Base-by-base conservation (phyloP, 2,329 filamentous ascomycete species). In the Phaeosphaeria sp. region DNA sequence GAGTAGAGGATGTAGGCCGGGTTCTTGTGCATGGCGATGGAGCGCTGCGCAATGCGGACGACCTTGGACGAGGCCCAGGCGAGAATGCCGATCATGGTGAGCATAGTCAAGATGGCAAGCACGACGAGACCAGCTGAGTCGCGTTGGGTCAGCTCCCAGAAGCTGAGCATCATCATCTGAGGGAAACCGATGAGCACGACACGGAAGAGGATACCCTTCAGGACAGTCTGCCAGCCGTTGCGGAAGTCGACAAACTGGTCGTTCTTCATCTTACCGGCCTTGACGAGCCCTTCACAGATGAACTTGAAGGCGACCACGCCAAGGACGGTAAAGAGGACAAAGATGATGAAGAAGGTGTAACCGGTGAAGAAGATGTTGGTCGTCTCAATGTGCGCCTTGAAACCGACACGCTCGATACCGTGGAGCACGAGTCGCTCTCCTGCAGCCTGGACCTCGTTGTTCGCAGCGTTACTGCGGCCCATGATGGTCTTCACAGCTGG, bases 1-100 rank as follows among this genome's bases (percentile, higher is more conserved):
- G 94, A 97, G 81, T 96, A 98, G 61, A 98, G 88, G 68, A 97
- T 97, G 79, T 97, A 97, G 25, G 93, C 94, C 24, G 94, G 93
- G 81, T 97, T 97, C 80, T 94, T 93, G 84, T 97, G 93, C 87
- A 97, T 92, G 56, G 86, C 80, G 62, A 96, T 90, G 30, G 93
- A 97, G 68, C 92, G 90, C 73, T 92, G 92, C 33, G 93, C 94
- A 62, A 98, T 90, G 53, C 88, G 87, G 68, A 96, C 91, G 63
- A 98, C 92, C 82, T 97, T 97, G 80, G 87, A 89, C 0, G 92
- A 88, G 47, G 93, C 94, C 91, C 92, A 97, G 21, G 81, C 89
- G 33, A 98, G 85, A 30, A 93, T 91, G 51, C 84, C 83, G 40
- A 89, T 82, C 83, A 96, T 89, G 60, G 91, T 90, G 68, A 97